Base-by-base conservation (phyloP, 1,139 yeast species). In the Candida dubliniensis region DNA sequence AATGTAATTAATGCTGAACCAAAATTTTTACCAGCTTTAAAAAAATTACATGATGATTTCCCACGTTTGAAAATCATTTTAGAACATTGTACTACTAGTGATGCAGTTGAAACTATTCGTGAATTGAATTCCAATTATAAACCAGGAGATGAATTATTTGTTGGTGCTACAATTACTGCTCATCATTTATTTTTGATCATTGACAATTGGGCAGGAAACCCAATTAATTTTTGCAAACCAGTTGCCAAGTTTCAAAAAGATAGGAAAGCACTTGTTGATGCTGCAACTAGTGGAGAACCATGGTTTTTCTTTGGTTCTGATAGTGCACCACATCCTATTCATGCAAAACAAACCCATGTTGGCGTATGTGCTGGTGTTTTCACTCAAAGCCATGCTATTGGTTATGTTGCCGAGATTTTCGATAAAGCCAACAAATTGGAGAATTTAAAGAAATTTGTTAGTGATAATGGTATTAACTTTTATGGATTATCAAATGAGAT, bases 291-390 rank as follows among this genome's bases (percentile, higher is more conserved):
- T 1, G 99, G 98, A 8, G 83, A 86, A 54, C 89, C 96, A 42
- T 91, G 84, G 74, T 95, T 91, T 66, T 89, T 93, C 70, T 91
- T 91, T 59, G 99, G 99, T 4, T 87, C 96, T 2, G 99, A 93
- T 64, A 87, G 96, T 25, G 99, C 99, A 14, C 99, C 99, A 31
- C 99, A 93, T 63, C 96, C 96, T 11, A 61, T 87, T 29, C 79
- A 80, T 52, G 81, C 82, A 47, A 93, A 93, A 66, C 76, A 88
- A 35, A 84, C 79, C 50, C 91, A 83, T 54, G 70, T 74, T 32
- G 95, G 93, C 18, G 97, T 93, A 11, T 91, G 98, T 59, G 99
- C 99, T 12, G 99, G 99, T 55, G 96, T 93, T 12, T 93, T 79
- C 67, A 88, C 98, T 2, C 99, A 93, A 63, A 79, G 90, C 23